Base-by-base conservation (phyloP, 1,284 basidiomycete species). In the Leucoagaricus sp. region DNA sequence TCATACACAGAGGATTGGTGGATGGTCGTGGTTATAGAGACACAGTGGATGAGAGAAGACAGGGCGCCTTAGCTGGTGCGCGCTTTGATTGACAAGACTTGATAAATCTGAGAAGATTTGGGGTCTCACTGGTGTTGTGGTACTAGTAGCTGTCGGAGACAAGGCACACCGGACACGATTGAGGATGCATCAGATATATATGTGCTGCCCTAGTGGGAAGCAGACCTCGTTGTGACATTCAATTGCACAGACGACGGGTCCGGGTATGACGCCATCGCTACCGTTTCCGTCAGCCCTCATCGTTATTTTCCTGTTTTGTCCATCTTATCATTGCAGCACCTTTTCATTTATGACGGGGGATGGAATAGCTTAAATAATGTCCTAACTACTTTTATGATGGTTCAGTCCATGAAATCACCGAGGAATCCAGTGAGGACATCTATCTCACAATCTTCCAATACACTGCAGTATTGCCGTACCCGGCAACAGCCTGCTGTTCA, bases 401-500 rank as follows among this genome's bases (percentile, higher is more conserved):
- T 21, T n/a, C 28, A 29, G 13, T 9, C 13, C 2, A 52, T 15
- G 9, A 33, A 34, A 33, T 28, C 26, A 5, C 5, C 42, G 28
- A 23, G 15, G 4, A 9, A 26, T 10, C 13, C 12, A 33, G 29
- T 21, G 12, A 23, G 17, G 36, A 38, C 28, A 70, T 53, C 46
- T 62, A 65, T 48, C 53, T 57, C 42, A 74, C 72, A 46, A 88
- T 82, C 76, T 81, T 85, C 87, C 91, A 92, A 66, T 91, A 94
- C 19, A 93, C 77, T 44, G 84, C 75, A 59, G 85, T 89, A 62
- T 78, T 85, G 45, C 83, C 83, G 66, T 79, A 80, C 8, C 86
- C 87, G 29, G 79, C 78, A 13, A 85, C 79, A 6, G 85, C 83
- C 23, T 76, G 75, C 71, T 95, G 90, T 69, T 91, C 85, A 25